phyloP scores from a whole-genome alignment of 768 basidiomycete genomes.

The Austroboletus eburneus region DNA sequence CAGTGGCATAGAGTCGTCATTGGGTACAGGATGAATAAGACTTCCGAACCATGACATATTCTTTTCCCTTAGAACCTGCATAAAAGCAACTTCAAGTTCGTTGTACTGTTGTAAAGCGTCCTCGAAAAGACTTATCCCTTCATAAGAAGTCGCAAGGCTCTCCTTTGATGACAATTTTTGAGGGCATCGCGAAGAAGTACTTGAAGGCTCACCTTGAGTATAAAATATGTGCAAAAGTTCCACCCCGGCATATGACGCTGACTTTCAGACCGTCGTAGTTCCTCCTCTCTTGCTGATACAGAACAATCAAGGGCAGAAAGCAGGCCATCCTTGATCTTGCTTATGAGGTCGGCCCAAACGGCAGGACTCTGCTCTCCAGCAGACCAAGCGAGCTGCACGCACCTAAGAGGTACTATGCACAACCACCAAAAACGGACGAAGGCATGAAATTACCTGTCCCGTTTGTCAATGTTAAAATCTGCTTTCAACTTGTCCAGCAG shows the following conservation, averaged over 20 bases:
- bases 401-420: conserved; percentile 43
- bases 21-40: conserved; percentile 62
- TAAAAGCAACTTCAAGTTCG: conserved; percentile 85
- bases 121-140: conserved; percentile 84
- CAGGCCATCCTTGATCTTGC: conserved; percentile 87
- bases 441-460: conserved; percentile 55
- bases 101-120: conserved; percentile 88
- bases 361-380: conserved; percentile 68
- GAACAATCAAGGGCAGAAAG: conserved; percentile 80
- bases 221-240: conserved; percentile 98
- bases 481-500: conserved; percentile 87
- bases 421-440: conserved; percentile 7
- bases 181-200: not conserved
- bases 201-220: conserved; percentile 70
- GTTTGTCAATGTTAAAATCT: conserved; percentile 88
- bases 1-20: conserved; percentile 79
- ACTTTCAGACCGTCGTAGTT: conserved; percentile 82
- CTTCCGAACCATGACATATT: conserved; percentile 92
- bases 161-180: conserved; percentile 51
- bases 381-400: conserved; percentile 78
- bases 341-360: conserved; percentile 83
- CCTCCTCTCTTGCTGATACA: conserved; percentile 79
- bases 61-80: conserved; percentile 67
- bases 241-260: conserved; percentile 94
- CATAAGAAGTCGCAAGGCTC: conserved; percentile 88